Percentiles rank a stretch among this genome's conserved stretches.
Conservation (phyloP, 2,329 filamentous ascomycete species). For the Anthostomella pinea region DNA sequence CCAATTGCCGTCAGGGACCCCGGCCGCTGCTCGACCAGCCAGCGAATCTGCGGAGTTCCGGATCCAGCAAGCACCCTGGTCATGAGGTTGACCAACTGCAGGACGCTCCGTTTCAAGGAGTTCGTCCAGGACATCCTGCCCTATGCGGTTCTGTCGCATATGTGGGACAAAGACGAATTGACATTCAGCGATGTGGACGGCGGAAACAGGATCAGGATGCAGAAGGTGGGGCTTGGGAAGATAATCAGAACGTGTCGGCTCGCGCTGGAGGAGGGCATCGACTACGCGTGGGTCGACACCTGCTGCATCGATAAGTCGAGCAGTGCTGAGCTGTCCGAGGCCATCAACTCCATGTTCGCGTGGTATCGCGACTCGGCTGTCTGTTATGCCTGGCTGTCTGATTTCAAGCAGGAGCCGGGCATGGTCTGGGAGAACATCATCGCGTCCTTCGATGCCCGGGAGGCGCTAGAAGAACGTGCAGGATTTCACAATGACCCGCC, state of each 20-base stretch:
- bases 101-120: not conserved
- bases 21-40: too few species aligned
- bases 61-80: too few species aligned
- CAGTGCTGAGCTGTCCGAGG: too few species aligned
- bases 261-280: constrained; percentile 1
- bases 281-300: too few species aligned
- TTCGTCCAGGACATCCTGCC: not conserved
- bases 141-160: constrained; percentile 5
- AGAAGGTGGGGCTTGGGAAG: constrained; percentile 3
- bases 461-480: not conserved
- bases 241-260: constrained; percentile 2
- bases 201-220: not conserved
- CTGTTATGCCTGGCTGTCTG: not conserved
- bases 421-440: not conserved
- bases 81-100: constrained; percentile 1
- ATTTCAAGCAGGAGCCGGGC: not conserved
- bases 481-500: not conserved
- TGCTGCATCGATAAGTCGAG: too few species aligned
- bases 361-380: not conserved
- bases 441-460: not conserved
- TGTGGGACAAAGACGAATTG: constrained; percentile 3
- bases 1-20: too few species aligned
- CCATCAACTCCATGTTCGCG: too few species aligned
- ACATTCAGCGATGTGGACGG: constrained; percentile 4
- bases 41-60: too few species aligned